A percentile compares a stretch with the other conserved stretches of the same genome.
Evolutionary conservation across 441 rosid genomes (phyloP).

Genomic region (Theobroma grandiflorum): DNA sequence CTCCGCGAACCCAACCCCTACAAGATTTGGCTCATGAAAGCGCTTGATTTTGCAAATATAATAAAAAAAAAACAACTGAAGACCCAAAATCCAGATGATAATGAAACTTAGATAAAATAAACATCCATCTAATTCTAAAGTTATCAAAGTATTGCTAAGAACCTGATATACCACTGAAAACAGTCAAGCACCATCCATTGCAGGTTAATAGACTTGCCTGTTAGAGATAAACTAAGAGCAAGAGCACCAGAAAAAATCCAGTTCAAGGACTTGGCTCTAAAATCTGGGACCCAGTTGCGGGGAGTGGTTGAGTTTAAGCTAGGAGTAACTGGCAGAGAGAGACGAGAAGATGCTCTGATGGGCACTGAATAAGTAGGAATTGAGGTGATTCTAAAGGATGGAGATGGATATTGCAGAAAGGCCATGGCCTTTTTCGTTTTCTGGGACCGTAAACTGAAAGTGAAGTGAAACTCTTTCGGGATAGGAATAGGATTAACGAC

Average conservation of each 20-base stretch:
- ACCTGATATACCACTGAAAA: not conserved
- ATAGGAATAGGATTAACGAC: slow-evolving; percentile 33
- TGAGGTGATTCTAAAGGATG: slow-evolving; percentile 40
- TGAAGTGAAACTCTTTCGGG: slow-evolving; percentile 20
- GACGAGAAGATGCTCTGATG: slow-evolving; percentile 38
- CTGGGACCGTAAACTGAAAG: slow-evolving; percentile 29
- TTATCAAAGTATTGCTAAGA: not conserved
- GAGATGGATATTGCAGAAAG: slow-evolving; percentile 41
- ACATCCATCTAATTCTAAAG: not conserved
- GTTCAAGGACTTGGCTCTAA: slow-evolving; percentile 61
- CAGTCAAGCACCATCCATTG: not conserved
- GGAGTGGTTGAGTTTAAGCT: slow-evolving; percentile 30
- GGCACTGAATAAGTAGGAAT: slow-evolving; percentile 26
- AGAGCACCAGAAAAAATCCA: slow-evolving; percentile 73
- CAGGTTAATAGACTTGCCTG: slow-evolving; percentile 45
- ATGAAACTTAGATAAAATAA: not conserved
- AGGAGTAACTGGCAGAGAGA: slow-evolving; percentile 29
- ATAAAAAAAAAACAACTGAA: not conserved
- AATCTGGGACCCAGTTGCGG: slow-evolving; percentile 45
- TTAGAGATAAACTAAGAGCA: slow-evolving; percentile 62
- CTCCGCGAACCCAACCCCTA: slow-evolving; percentile 66
- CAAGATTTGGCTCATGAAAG: slow-evolving; percentile 16
- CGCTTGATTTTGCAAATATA: not conserved
- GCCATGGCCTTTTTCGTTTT: slow-evolving; percentile 29
- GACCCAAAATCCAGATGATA: not conserved